A percentile compares a stretch with the other conserved stretches of the same genome.
Conservation (phyloP, 129 eudicot species). For the Solidago caesia region DNA sequence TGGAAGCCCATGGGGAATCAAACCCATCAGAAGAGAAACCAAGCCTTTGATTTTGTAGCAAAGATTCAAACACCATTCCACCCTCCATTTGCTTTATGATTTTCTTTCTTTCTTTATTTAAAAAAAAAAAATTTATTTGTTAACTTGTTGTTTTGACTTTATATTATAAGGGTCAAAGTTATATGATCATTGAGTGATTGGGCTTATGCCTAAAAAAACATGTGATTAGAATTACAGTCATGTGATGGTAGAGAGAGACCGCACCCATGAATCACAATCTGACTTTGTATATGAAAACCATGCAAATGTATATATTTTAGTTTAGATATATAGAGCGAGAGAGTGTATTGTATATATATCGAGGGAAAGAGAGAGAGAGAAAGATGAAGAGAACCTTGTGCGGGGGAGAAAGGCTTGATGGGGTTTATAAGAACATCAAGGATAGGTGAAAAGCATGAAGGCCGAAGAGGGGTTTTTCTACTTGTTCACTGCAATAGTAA, state of each 20-base stretch:
- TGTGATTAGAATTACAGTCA: conserved; percentile 48
- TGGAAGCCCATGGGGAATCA: conserved; percentile 62
- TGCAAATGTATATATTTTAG: conserved; percentile 22
- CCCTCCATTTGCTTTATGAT: conserved; percentile 45
- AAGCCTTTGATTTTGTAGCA: conserved; percentile 48
- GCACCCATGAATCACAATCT: conserved; percentile 55
- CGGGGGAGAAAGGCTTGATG: conserved; percentile 41
- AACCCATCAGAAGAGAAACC: conserved; percentile 48
- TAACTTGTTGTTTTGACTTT: conserved; percentile 11
- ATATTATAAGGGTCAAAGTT: conserved; percentile 11
- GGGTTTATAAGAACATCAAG: conserved; percentile 46
- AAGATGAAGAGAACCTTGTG: too few species aligned
- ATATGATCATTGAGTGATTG: conserved; percentile 32
- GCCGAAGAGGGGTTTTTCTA: conserved; percentile 30
- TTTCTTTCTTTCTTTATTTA: background rate
- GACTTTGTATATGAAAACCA: conserved; percentile 35
- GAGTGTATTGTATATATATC: background rate
- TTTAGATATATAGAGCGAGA: conserved; percentile 15
- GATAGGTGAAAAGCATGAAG: conserved; percentile 17
- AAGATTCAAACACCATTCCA: conserved; percentile 46
- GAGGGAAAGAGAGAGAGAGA: too few species aligned
- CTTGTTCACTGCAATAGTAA: conserved; percentile 13
- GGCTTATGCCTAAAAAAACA: conserved; percentile 69
- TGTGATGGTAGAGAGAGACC: conserved; percentile 44
- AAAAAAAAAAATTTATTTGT: too few species aligned